A percentile compares a stretch with the other conserved stretches of the same genome.
Conservation (phyloP, 805 yeast genomes). For the Candida nemodendra region DNA sequence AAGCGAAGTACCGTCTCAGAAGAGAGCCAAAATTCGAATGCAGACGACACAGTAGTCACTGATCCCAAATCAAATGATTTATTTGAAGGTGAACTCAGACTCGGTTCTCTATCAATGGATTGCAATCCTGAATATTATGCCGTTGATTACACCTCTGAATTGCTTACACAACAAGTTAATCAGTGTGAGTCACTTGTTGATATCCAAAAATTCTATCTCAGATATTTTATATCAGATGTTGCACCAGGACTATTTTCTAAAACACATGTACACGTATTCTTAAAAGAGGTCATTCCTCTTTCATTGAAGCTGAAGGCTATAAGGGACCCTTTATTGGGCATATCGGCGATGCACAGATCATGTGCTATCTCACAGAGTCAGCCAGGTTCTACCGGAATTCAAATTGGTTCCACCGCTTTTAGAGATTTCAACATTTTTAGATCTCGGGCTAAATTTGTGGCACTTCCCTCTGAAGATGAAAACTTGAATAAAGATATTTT, state of each 20-base stretch:
- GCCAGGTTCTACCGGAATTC: neutral
- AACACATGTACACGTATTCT: constrained; percentile 25
- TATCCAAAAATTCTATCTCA: constrained; percentile 24
- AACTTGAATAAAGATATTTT: constrained; percentile 16
- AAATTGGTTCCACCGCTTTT: constrained; percentile 8
- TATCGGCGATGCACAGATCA: constrained; percentile 29
- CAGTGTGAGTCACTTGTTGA: constrained; percentile 7
- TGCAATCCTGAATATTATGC: neutral
- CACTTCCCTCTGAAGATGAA: constrained; percentile 2
- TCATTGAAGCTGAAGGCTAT: constrained; percentile 18
- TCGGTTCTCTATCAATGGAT: neutral
- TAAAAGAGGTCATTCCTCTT: constrained; percentile 27
- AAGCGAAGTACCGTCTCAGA: too few relatives aligned
- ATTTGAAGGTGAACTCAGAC: neutral
- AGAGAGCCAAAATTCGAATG: too few relatives aligned
- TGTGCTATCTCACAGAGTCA: constrained; percentile 2
- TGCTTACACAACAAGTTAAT: constrained; percentile 4
- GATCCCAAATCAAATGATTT: neutral
- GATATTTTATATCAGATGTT: constrained; percentile 28
- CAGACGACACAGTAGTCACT: too few relatives aligned
- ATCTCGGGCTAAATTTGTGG: constrained; percentile 16
- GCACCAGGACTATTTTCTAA: constrained; percentile 27
- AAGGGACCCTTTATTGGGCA: constrained; percentile 28
- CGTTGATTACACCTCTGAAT: neutral
- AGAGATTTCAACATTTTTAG: constrained; percentile 17